Base-by-base conservation (phyloP, 306 rosid species). In the Prosopis cineraria region DNA sequence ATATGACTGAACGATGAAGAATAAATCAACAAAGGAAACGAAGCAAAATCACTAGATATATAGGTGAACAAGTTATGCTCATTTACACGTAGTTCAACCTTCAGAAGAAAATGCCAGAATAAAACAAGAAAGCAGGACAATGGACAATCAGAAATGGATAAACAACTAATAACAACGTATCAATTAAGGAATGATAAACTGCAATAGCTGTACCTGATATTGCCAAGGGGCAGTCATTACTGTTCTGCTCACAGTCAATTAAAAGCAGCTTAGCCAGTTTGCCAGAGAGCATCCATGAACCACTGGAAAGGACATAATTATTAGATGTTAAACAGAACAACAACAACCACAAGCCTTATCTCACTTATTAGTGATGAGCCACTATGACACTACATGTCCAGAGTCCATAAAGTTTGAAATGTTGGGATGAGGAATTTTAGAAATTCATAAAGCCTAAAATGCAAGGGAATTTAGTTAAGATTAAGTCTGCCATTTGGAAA, bases 211-310 rank as follows among this genome's bases (percentile, higher is more conserved):
- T 84, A 87, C 98, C 91, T 85, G 97, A 89, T 82, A 85, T 80
- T 63, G 92, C 82, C 90, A 94, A 85, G 78, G 90, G 86, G 73
- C 65, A 85, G 84, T 87, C 89, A 19, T 80, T 76, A 84, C 82
- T 87, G 52, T 91, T 94, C 25, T 92, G 93, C 82, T 94, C 97
- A 81, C 89, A 88, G 84, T 94, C 97, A 77, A 90, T 85, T 60
- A 86, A 74, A 63, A 94, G 85, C 97, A 94, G 85, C 86, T 88
- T 94, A 43, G 95, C 90, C 78, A 92, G 83, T 78, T 88, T 90
- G 74, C 92, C 91, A 73, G 96, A 94, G 70, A 92, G 95, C 81
- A 92, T 50, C 98, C 97, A 92, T 60, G 98, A 87, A 71, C 89
- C 94, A 79, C 96, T 90, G 84, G 59, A 82, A 85, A 73, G 67